Conservation (phyloP, 345 rosid species). For the Ceriops decandra region DNA sequence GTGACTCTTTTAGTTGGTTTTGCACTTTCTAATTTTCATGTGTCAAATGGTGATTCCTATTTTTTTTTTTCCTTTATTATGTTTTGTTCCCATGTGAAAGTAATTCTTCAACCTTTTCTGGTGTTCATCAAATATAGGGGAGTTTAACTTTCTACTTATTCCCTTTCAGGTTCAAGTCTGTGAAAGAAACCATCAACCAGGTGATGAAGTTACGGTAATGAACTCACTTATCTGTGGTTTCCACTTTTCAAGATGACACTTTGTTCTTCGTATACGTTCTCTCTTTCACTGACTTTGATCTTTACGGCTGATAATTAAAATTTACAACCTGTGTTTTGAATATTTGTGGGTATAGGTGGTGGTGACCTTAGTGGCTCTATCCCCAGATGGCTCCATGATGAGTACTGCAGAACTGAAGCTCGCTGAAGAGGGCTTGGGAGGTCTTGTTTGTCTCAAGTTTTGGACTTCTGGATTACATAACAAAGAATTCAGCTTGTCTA, state of each 20-base stretch:
- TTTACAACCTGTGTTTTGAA: slow-evolving; percentile 12
- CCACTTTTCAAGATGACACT: background rate
- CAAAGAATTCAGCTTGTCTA: slow-evolving; percentile 64
- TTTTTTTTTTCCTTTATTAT: too few relatives aligned
- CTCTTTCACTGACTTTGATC: background rate
- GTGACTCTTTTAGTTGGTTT: background rate
- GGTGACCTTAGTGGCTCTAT: slow-evolving; percentile 73
- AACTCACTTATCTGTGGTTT: slow-evolving; percentile 10
- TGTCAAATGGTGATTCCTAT: too few relatives aligned
- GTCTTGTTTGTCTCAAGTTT: slow-evolving; percentile 80
- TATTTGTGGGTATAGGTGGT: slow-evolving; percentile 44
- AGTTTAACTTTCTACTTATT: too few relatives aligned
- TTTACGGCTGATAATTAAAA: background rate
- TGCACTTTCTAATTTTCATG: background rate
- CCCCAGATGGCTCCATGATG: slow-evolving; percentile 77
- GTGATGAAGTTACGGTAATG: slow-evolving; percentile 78
- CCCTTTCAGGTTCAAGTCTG: slow-evolving; percentile 75
- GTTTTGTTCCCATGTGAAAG: too few relatives aligned
- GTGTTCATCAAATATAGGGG: too few relatives aligned
- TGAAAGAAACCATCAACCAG: slow-evolving; percentile 97
- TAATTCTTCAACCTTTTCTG: too few relatives aligned
- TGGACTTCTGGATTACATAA: slow-evolving; percentile 58
- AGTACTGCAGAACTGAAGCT: slow-evolving; percentile 79
- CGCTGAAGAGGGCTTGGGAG: slow-evolving; percentile 86
- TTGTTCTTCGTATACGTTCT: background rate